Evolutionary conservation across 371 early-diverging fungal genomes (phyloP).

Genomic region (Rhizopus sp.): DNA sequence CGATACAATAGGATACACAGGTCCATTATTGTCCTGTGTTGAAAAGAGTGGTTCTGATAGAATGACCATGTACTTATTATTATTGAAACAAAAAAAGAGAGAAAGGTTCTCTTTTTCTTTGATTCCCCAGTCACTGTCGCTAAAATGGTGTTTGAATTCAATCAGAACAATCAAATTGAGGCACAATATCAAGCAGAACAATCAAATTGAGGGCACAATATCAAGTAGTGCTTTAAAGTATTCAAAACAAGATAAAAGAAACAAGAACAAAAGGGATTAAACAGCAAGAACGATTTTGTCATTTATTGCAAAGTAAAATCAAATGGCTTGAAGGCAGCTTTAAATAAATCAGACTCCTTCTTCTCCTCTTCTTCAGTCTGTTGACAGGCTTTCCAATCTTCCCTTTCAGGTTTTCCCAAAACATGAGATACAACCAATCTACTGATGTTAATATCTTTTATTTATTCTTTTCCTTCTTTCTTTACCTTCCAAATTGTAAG

Average conservation of each 20-base stretch:
- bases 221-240: too few relatives aligned
- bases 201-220: too few relatives aligned
- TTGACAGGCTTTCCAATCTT: slow-evolving; percentile 75
- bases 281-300: neutral
- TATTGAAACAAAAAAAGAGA: neutral
- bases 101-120: neutral
- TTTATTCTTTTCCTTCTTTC: neutral
- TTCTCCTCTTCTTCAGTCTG: slow-evolving; percentile 65
- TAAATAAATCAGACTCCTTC: slow-evolving; percentile 50
- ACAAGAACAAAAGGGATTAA: neutral
- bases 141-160: too few relatives aligned
- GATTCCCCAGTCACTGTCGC: too few relatives aligned
- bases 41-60: slow-evolving; percentile 1
- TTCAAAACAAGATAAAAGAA: neutral
- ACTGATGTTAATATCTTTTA: slow-evolving; percentile 4
- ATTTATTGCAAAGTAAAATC: slow-evolving; percentile 48
- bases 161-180: too few relatives aligned
- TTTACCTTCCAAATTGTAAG: slow-evolving; percentile 71
- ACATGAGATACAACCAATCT: slow-evolving; percentile 65
- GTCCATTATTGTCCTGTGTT: neutral
- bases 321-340: slow-evolving; percentile 54
- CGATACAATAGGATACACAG: neutral
- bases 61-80: neutral
- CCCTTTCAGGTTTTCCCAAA: slow-evolving; percentile 63
- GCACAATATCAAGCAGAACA: too few relatives aligned